Evolutionary conservation across 495 filamentous ascomycete genomes (phyloP).

Genomic region (Annulohypoxylon bovei): DNA sequence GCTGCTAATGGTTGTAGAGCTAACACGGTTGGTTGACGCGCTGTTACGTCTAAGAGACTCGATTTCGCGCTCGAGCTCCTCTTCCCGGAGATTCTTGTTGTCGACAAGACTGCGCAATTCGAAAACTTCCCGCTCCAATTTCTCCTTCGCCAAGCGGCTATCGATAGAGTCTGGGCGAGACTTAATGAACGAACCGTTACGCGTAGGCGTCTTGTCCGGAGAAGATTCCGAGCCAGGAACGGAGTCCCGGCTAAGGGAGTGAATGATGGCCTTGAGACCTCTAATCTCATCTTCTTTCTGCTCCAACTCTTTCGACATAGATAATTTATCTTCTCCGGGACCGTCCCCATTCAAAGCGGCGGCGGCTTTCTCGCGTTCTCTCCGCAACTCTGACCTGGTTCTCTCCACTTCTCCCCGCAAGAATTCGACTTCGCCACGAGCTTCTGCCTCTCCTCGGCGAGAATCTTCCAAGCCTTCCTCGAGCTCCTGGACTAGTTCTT

Average conservation of each 20-base stretch:
- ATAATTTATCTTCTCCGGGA: conserved; percentile 56
- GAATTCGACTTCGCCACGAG: conserved; percentile 95
- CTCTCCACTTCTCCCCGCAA: conserved; percentile 94
- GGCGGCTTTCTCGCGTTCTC: conserved; percentile 89
- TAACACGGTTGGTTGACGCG: conserved; percentile 52
- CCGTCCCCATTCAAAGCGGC: conserved; percentile 65
- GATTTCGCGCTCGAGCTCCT: conserved; percentile 89
- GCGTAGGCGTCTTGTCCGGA: conserved; percentile 54
- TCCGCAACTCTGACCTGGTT: conserved; percentile 85
- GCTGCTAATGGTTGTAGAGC: conserved; percentile 62
- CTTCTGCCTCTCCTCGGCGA: conserved; percentile 94
- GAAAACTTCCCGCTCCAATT: conserved; percentile 78
- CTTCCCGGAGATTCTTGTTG: conserved; percentile 77
- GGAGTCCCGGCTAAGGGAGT: conserved; percentile 83
- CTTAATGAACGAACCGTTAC: conserved; percentile 47
- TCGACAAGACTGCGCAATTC: conserved; percentile 77
- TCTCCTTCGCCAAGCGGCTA: conserved; percentile 65
- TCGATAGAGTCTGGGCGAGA: conserved; percentile 64
- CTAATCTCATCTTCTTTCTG: conserved; percentile 97
- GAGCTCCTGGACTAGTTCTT: conserved; percentile 94
- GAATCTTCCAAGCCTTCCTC: conserved; percentile 98
- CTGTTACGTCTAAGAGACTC: conserved; percentile 67
- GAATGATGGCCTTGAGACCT: conserved; percentile 96
- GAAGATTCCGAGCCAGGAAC: conserved; percentile 59
- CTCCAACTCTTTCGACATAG: conserved; percentile 78